phyloP scores from a whole-genome alignment of 2,329 filamentous ascomycete genomes.

The Grosmannia serpens region DNA sequence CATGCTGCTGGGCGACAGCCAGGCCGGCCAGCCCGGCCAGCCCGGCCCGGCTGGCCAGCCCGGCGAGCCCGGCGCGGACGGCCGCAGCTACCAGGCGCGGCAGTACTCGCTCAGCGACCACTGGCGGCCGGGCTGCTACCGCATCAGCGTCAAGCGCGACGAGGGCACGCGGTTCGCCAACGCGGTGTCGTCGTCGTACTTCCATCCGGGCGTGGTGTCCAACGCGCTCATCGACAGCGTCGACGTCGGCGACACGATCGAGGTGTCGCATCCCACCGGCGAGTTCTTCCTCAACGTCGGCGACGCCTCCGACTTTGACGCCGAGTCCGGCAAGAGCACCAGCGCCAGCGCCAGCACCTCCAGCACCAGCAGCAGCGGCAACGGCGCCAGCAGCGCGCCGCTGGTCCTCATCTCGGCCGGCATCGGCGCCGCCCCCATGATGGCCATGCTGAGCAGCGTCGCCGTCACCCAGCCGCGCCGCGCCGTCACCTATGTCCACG shows the following conservation, averaged over 20 bases:
- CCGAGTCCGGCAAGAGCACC: constrained; percentile 25
- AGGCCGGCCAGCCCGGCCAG: neutral
- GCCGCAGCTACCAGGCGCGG: constrained; percentile 40
- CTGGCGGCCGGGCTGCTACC: constrained; percentile 44
- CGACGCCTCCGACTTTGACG: constrained; percentile 21
- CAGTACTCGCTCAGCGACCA: constrained; percentile 65
- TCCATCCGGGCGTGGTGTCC: constrained; percentile 54
- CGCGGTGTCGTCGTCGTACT: constrained; percentile 30
- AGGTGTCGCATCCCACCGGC: constrained; percentile 55
- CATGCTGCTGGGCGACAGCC: constrained; percentile 29
- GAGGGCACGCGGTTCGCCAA: constrained; percentile 33
- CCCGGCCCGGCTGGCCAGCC: too few relatives aligned
- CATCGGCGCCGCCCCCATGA: constrained; percentile 44
- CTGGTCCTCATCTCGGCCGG: constrained; percentile 52
- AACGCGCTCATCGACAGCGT: constrained; percentile 56
- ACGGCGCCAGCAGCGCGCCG: constrained; percentile 27
- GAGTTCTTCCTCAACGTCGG: constrained; percentile 45
- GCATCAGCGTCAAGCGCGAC: constrained; percentile 62
- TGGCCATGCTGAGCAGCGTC: constrained; percentile 48
- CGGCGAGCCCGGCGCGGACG: neutral
- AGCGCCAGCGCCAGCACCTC: constrained; percentile 31
- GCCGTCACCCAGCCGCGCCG: constrained; percentile 31
- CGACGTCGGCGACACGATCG: constrained; percentile 48
- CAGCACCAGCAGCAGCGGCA: neutral
- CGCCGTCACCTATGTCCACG: constrained; percentile 48